These are phyloP conservation scores for Wickerhamiella sorbophila DNA, from an alignment of 805 yeast species.

Conservation along the genomic window DNA sequence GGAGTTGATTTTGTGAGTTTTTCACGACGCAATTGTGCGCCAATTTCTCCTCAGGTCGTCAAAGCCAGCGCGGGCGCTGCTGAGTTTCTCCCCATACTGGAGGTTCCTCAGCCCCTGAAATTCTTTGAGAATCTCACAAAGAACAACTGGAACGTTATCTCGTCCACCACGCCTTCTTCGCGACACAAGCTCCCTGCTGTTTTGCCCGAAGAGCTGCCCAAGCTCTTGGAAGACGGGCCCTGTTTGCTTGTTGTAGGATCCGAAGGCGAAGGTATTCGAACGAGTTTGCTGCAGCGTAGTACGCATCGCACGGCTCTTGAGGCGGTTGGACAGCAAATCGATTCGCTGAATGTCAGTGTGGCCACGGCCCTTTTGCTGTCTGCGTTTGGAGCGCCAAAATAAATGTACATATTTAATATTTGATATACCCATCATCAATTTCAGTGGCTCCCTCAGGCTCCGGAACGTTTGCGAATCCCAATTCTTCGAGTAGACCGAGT, in stretches of 20 bases:
- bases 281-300: conserved; percentile 35
- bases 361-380: conserved; percentile 59
- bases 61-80: conserved; percentile 78
- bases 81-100: conserved; percentile 53
- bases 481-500: conserved; percentile 12
- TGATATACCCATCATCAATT: conserved; percentile 12
- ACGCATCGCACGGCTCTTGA: conserved; percentile 19
- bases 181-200: conserved; percentile 24
- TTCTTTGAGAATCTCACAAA: conserved; percentile 43
- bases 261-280: conserved; percentile 73
- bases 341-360: conserved; percentile 79
- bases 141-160: conserved; percentile 59
- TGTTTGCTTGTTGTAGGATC: conserved; percentile 65
- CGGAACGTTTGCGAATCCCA: conserved; percentile 15
- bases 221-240: conserved; percentile 38
- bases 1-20: conserved; percentile 70
- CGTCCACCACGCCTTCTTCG: conserved; percentile 34
- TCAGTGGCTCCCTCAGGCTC: conserved; percentile 11
- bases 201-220: conserved; percentile 27
- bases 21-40: conserved; percentile 58
- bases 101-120: conserved; percentile 41
- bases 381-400: not conserved
- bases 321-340: conserved; percentile 30
- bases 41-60: conserved; percentile 60
- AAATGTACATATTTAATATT: conserved; percentile 8